phyloP scores from a whole-genome alignment of 176 grass and related monocot genomes.

The Cenchrus purpureus region DNA sequence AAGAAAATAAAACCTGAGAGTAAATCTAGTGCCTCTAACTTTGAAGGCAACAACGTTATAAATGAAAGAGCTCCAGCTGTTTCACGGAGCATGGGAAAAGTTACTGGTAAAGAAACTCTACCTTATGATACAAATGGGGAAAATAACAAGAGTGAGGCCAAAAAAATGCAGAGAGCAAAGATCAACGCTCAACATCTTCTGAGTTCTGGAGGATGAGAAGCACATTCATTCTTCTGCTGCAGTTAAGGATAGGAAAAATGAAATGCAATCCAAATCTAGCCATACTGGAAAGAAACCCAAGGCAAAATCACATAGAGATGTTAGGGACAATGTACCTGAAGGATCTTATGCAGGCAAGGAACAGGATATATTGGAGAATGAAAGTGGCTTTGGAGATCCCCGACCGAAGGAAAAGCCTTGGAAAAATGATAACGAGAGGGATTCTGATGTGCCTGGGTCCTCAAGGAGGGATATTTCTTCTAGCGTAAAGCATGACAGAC shows the following conservation, averaged over 20 bases:
- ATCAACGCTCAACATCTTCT: slow-evolving; percentile 45
- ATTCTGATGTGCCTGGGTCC: slow-evolving; percentile 51
- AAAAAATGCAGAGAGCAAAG: slow-evolving; percentile 69
- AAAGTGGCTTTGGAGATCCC: slow-evolving; percentile 51
- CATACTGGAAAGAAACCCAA: slow-evolving; percentile 64
- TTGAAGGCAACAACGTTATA: slow-evolving; percentile 51
- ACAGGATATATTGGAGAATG: slow-evolving; percentile 53
- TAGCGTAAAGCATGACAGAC: slow-evolving; percentile 57
- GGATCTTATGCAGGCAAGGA: slow-evolving; percentile 45
- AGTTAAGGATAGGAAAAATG: slow-evolving; percentile 65
- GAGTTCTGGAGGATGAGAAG: slow-evolving; percentile 55
- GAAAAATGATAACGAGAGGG: slow-evolving; percentile 62
- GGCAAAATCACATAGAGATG: slow-evolving; percentile 59
- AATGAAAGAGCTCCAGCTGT: slow-evolving; percentile 59
- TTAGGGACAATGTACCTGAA: slow-evolving; percentile 31
- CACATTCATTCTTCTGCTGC: slow-evolving; percentile 47
- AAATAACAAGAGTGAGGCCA: slow-evolving; percentile 55
- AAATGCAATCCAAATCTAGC: slow-evolving; percentile 56
- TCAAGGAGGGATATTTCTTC: slow-evolving; percentile 57
- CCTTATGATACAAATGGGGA: slow-evolving; percentile 50
- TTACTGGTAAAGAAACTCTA: slow-evolving; percentile 56
- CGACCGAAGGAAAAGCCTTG: slow-evolving; percentile 47
- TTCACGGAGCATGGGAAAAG: slow-evolving; percentile 44
- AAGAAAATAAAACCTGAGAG: slow-evolving; percentile 66
- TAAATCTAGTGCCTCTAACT: slow-evolving; percentile 45